phyloP scores from a whole-genome alignment of 2,329 filamentous ascomycete species.

The Dissoconium aciculare region DNA sequence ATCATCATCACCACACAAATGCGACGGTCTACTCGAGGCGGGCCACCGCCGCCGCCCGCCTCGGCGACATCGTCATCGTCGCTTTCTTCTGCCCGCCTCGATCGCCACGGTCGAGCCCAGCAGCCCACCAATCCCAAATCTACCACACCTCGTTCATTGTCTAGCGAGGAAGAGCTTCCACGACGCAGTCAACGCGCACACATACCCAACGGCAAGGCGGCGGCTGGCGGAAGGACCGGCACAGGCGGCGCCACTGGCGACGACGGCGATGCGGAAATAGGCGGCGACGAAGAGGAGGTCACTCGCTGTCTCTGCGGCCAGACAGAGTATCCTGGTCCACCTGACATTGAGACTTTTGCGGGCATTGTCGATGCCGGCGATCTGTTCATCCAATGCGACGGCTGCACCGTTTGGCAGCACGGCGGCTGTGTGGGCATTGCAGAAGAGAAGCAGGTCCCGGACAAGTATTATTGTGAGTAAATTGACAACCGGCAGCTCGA shows the following conservation, averaged over 20 bases:
- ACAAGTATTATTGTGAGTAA: conserved; percentile 81
- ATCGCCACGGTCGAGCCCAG: conserved; percentile 54
- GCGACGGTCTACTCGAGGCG: conserved; percentile 72
- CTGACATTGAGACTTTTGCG: conserved; percentile 38
- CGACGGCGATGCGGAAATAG: conserved; percentile 43
- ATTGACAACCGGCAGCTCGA: no score
- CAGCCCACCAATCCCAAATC: conserved; percentile 56
- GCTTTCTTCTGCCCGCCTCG: conserved; percentile 55
- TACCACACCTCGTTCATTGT: conserved; percentile 56
- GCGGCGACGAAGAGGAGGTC: conserved; percentile 69
- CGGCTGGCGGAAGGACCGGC: conserved; percentile 7
- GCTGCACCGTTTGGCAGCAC: conserved; percentile 98
- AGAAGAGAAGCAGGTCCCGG: conserved; percentile 80
- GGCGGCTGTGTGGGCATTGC: conserved; percentile 95
- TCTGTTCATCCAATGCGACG: conserved; percentile 94
- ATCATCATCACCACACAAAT: no score
- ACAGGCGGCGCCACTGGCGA: conserved; percentile 25
- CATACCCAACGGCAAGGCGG: conserved; percentile 43
- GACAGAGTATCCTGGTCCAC: conserved; percentile 82
- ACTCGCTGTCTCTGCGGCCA: conserved; percentile 91
- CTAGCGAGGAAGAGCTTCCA: conserved; percentile 54
- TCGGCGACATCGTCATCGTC: conserved; percentile 64
- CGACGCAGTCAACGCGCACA: conserved; percentile 67
- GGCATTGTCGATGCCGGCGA: conserved; percentile 71
- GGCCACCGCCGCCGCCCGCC: conserved; percentile 43